These are phyloP conservation scores for Geotrichum macrosporum DNA, from an alignment of 1,139 yeast genomes.

Conservation along the genomic window DNA sequence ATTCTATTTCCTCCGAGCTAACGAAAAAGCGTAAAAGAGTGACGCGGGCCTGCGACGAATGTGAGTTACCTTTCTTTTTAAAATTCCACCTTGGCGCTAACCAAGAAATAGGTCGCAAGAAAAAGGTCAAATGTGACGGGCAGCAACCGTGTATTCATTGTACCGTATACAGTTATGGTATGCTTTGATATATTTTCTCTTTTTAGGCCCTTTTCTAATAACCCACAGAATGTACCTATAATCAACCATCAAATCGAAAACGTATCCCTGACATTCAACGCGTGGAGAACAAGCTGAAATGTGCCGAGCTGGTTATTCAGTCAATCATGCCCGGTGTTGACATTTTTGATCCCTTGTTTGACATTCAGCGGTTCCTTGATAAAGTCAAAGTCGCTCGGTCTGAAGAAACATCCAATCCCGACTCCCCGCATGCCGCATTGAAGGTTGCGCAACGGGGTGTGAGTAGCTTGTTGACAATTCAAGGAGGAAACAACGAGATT, in stretches of 20 bases:
- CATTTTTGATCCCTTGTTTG: constrained; percentile 48
- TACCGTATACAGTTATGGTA: constrained; percentile 78
- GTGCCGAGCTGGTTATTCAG: constrained; percentile 41
- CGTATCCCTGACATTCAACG: constrained; percentile 39
- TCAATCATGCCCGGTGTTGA: constrained; percentile 48
- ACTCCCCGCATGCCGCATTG: constrained; percentile 12
- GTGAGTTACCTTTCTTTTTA: constrained; percentile 48
- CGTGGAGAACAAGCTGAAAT: constrained; percentile 38
- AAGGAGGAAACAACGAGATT: constrained; percentile 16
- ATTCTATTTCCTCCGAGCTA: neutral
- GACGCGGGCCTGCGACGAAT: constrained; percentile 79
- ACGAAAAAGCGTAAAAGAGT: constrained; percentile 64
- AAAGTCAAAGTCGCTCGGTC: constrained; percentile 15
- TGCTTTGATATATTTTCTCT: constrained; percentile 41
- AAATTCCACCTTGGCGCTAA: too few relatives aligned
- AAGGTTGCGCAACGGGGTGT: constrained; percentile 16
- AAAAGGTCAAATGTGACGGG: constrained; percentile 86
- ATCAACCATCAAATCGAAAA: constrained; percentile 68
- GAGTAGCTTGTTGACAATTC: constrained; percentile 7
- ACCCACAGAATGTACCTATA: constrained; percentile 58
- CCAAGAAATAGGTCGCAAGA: constrained; percentile 42
- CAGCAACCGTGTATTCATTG: constrained; percentile 84
- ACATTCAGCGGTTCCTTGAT: constrained; percentile 44
- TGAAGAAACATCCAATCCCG: constrained; percentile 10
- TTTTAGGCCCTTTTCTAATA: neutral